Percentiles rank a stretch among this genome's conserved stretches.
Evolutionary conservation across 2,329 filamentous ascomycete genomes (phyloP).

Genomic region (Fusarium piperis): DNA sequence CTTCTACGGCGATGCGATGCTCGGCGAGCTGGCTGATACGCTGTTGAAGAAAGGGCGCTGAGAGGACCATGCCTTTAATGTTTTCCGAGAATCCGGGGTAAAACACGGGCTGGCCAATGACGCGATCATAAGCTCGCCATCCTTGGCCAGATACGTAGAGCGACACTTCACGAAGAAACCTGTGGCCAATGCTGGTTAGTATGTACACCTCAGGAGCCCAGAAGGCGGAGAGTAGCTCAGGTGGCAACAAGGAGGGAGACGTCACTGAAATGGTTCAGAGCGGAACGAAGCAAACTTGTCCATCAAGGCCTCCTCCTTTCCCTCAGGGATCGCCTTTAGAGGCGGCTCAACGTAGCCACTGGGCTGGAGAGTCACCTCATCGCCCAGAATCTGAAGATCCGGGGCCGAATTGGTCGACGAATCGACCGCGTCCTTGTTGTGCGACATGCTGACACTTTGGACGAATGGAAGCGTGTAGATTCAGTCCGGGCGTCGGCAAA

Average conservation of each 20-base stretch:
- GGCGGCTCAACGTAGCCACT: conserved; percentile 70
- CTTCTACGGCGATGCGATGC: conserved; percentile 78
- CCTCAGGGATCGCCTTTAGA: conserved; percentile 54
- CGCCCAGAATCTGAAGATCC: conserved; percentile 80
- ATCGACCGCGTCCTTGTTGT: conserved; percentile 44
- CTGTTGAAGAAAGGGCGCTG: conserved; percentile 76
- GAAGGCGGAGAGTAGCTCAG: not conserved
- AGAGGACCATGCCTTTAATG: conserved; percentile 83
- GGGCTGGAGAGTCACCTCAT: conserved; percentile 78
- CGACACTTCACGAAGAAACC: conserved; percentile 93
- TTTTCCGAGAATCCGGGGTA: conserved; percentile 92
- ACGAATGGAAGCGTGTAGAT: conserved; percentile 14
- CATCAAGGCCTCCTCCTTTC: conserved; percentile 75
- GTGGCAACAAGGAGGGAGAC: conserved; percentile 21
- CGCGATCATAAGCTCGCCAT: conserved; percentile 92
- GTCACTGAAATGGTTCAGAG: conserved; percentile 68
- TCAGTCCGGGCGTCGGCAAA: conserved; percentile 7
- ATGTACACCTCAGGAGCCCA: not conserved
- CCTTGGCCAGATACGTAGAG: conserved; percentile 92
- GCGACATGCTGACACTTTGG: conserved; percentile 41
- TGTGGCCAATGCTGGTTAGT: conserved; percentile 46
- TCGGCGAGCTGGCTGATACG: conserved; percentile 83
- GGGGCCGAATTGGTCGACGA: conserved; percentile 63
- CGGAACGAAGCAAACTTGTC: conserved; percentile 90
- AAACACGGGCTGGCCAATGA: conserved; percentile 92